Base-by-base conservation (phyloP, 1,284 basidiomycete genomes). In the Ustilago shanxiensis region DNA sequence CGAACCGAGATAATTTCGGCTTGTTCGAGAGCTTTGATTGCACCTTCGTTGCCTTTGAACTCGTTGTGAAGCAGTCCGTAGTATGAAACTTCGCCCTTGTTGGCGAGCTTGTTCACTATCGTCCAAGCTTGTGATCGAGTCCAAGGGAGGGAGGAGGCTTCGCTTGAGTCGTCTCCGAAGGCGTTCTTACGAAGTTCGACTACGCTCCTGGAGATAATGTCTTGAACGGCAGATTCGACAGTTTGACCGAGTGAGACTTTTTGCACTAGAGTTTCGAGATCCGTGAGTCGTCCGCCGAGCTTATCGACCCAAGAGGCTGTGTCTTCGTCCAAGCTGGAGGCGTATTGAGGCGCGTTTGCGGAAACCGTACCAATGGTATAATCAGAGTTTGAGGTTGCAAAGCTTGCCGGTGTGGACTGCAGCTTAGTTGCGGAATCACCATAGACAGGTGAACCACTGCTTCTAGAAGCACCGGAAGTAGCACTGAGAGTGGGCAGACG, bases 91-190 rank as follows among this genome's bases (percentile, higher is more conserved):
- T 96, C 93, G 18, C 90, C 87, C 53, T 89, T 88, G 69, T 89
- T 89, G 0, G 94, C 89, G 22, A 99, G 89, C 31, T 89, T 88
- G 79, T 91, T 92, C 67, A 98, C 88, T 9, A 99, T 88, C 31
- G 89, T 89, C 95, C 95, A 98, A 0, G 91, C 95, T 85, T 98
- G 95, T 60, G 93, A 91, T 51, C 92, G 89, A 9, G 91, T 90
- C 96, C 96, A 99, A 0, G 91, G 88, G 26, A 97, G 87, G 55
- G 86, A 88, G 86, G 94, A 94, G 3, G 92, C 92, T 82, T 97
- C 95, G 59, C 94, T 93, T 18, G 70, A 53, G 83, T 96, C 95
- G 81, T 98, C 95, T 0, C 95, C 96, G 83, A 98, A 98, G 0
- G 93, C 93, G 60, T 90, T 92, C 89, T 98, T 98, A 54, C 93